A percentile compares a stretch with the other conserved stretches of the same genome.
Conservation (phyloP, 257 asterid genomes). For the Ocimum tenuiflorum region DNA sequence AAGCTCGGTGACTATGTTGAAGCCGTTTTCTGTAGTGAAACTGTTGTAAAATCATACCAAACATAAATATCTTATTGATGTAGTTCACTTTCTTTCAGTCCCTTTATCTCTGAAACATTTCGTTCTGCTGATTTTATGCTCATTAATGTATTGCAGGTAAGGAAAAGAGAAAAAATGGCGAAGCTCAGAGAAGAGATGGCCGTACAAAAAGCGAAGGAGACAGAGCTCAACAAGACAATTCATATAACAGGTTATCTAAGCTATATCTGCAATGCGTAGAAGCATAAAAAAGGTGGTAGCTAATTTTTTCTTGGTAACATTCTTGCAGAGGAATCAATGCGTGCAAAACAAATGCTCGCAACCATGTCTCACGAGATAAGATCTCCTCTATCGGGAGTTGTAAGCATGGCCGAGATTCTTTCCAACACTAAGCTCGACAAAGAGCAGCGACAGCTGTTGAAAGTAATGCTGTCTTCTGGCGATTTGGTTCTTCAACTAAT, state of each 20-base stretch:
- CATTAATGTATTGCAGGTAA: constrained; percentile 39
- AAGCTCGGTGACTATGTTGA: not conserved
- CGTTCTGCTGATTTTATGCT: not conserved
- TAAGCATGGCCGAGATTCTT: constrained; percentile 90
- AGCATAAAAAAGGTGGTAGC: not conserved
- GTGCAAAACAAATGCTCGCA: constrained; percentile 93
- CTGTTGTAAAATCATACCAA: not conserved
- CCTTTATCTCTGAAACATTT: not conserved
- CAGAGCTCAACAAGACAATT: constrained; percentile 82
- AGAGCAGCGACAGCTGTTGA: constrained; percentile 59
- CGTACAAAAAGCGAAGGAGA: constrained; percentile 88
- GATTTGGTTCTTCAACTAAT: constrained; percentile 63
- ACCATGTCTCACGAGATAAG: constrained; percentile 96
- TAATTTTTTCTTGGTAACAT: not conserved
- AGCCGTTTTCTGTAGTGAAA: not conserved
- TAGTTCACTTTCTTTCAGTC: not conserved
- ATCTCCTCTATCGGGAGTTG: constrained; percentile 87
- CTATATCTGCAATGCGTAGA: not conserved
- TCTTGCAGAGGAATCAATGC: constrained; percentile 84
- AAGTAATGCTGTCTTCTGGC: constrained; percentile 40
- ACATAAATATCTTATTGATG: not conserved
- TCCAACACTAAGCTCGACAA: constrained; percentile 70
- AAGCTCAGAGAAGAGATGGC: constrained; percentile 84
- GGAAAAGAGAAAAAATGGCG: constrained; percentile 78
- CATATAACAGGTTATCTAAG: constrained; percentile 62